Percentiles rank a stretch among this genome's conserved stretches.
Evolutionary conservation across 176 grass and related monocot genomes (phyloP).

Genomic region (Musa beccarii): DNA sequence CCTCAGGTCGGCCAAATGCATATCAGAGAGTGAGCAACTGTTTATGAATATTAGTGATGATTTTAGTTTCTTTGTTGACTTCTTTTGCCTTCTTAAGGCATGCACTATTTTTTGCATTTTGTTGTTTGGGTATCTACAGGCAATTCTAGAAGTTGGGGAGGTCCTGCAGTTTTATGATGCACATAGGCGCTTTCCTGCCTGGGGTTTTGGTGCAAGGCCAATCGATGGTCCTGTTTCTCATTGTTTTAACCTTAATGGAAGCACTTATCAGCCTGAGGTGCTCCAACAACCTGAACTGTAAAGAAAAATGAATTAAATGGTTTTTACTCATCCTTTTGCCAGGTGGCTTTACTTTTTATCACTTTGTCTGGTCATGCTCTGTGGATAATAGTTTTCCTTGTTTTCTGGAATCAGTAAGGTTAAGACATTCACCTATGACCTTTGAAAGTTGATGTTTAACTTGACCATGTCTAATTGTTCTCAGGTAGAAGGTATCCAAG

Average conservation of each 20-base stretch:
- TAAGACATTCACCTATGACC: neutral
- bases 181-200: slow-evolving; percentile 67
- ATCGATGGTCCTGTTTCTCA: slow-evolving; percentile 97
- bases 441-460: neutral
- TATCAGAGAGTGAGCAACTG: slow-evolving; percentile 87
- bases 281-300: slow-evolving; percentile 7
- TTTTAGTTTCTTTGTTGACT: neutral
- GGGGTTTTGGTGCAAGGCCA: slow-evolving; percentile 97
- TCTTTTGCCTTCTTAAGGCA: neutral
- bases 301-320: slow-evolving; percentile 1
- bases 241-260: slow-evolving; percentile 98
- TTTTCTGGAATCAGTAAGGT: neutral
- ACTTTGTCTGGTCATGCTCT: neutral
- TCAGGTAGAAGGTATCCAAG: slow-evolving; percentile 97
- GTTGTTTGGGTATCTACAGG: slow-evolving; percentile 38
- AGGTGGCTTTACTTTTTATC: neutral
- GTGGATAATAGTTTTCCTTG: neutral
- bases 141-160: slow-evolving; percentile 92
- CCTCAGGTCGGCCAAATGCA: slow-evolving; percentile 90
- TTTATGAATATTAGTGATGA: slow-evolving; percentile 7
- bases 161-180: slow-evolving; percentile 79
- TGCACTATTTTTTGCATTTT: slow-evolving; percentile 7
- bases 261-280: slow-evolving; percentile 81
- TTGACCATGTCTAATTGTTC: slow-evolving; percentile 23
- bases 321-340: neutral